These are phyloP conservation scores for Dioszegia hungarica DNA, from an alignment of 768 basidiomycete genomes.

Conservation along the genomic window DNA sequence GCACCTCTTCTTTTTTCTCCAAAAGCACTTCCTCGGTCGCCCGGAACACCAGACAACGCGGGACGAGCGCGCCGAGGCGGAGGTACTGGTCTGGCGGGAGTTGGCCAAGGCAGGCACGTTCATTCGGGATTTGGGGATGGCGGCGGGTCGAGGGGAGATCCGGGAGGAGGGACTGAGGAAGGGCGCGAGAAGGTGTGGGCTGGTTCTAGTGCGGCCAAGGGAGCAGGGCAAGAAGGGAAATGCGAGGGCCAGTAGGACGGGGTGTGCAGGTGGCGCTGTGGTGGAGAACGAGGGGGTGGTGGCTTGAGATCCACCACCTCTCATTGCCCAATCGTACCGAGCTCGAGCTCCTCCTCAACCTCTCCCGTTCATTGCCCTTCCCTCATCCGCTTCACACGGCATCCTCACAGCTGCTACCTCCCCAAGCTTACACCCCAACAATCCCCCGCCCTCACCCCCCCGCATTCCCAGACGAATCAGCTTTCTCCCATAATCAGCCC, in stretches of 20 bases:
- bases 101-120: slow-evolving; percentile 28
- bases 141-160: slow-evolving; percentile 16
- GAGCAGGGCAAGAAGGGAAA: background rate
- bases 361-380: too few species aligned
- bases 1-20: slow-evolving; percentile 29
- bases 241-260: background rate
- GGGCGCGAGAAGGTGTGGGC: slow-evolving; percentile 18
- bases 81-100: slow-evolving; percentile 32
- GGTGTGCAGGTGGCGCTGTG: background rate
- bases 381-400: too few species aligned
- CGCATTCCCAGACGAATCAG: too few species aligned
- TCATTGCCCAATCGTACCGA: too few species aligned
- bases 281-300: too few species aligned
- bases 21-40: slow-evolving; percentile 21
- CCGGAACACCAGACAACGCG: background rate
- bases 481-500: too few species aligned
- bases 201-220: background rate
- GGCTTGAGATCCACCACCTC: too few species aligned
- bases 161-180: slow-evolving; percentile 12
- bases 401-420: too few species aligned
- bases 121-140: slow-evolving; percentile 24
- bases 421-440: too few species aligned
- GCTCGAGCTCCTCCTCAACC: too few species aligned
- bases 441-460: too few species aligned
- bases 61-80: slow-evolving; percentile 14